Evolutionary conservation across 176 grass and related monocot genomes (phyloP).

Genomic region (Carex pumila): DNA sequence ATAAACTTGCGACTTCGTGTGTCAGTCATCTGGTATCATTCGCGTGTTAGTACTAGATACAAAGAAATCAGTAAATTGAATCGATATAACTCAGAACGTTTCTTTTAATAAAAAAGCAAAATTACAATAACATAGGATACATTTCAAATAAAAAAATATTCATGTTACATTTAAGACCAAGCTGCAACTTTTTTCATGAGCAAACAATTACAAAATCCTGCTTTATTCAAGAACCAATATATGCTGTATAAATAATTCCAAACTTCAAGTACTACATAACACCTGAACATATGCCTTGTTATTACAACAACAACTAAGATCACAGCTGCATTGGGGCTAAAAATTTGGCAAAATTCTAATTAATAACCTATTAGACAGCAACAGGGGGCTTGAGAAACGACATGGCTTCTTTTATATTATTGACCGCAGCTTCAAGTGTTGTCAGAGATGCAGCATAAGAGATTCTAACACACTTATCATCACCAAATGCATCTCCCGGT

Average conservation of each 20-base stretch:
- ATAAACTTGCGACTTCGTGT: neutral
- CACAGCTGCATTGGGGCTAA: neutral
- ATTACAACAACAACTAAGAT: neutral
- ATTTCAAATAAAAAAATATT: neutral
- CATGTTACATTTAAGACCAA: neutral
- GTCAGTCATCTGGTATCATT: no score
- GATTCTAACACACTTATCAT: conserved; percentile 75
- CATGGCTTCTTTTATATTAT: conserved; percentile 73
- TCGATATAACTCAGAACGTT: neutral
- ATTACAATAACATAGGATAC: neutral
- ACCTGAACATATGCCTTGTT: neutral
- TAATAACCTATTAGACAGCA: conserved; percentile 31
- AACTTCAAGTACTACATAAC: neutral
- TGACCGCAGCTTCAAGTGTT: conserved; percentile 58
- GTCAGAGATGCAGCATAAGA: conserved; percentile 79
- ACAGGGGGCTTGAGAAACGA: conserved; percentile 50
- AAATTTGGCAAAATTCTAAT: neutral
- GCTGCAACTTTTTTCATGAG: neutral
- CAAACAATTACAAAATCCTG: conserved; percentile 8
- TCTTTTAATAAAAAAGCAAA: neutral
- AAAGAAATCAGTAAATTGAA: neutral
- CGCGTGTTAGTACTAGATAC: neutral
- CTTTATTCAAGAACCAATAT: neutral
- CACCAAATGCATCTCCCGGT: conserved; percentile 81
- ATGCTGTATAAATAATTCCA: neutral